Conservation (phyloP, 2,329 filamentous ascomycete species). For the Lachnellula willkommii region DNA sequence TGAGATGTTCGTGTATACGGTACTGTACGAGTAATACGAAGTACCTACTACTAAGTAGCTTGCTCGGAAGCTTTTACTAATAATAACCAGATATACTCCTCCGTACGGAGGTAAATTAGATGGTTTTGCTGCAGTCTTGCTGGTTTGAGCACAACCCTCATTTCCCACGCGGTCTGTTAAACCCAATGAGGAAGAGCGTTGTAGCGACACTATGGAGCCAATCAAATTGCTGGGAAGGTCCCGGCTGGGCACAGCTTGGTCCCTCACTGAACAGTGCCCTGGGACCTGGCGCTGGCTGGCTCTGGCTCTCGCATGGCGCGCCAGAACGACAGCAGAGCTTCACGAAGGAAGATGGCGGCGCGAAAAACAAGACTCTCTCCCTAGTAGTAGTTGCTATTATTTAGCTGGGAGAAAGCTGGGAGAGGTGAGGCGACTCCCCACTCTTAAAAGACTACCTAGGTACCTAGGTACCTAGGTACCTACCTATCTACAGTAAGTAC, state of each 20-base stretch:
- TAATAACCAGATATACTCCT: conserved; percentile 7
- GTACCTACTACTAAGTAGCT: neutral
- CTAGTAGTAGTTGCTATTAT: neutral
- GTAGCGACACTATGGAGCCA: conserved; percentile 1
- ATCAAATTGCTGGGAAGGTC: conserved; percentile 1
- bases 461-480: too few species aligned
- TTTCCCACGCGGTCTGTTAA: conserved; percentile 13
- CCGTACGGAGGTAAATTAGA: neutral
- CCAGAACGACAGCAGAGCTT: neutral
- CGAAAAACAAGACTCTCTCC: neutral
- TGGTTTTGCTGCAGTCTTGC: conserved; percentile 11
- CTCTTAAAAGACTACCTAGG: neutral
- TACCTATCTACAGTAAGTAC: too few species aligned
- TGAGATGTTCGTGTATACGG: neutral
- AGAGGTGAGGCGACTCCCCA: neutral
- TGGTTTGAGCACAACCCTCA: conserved; percentile 3
- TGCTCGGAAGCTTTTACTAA: neutral
- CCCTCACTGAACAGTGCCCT: neutral
- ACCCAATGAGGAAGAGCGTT: conserved; percentile 3
- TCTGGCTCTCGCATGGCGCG: neutral
- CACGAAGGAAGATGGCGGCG: neutral
- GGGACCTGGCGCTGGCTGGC: neutral
- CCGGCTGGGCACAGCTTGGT: neutral
- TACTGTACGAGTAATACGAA: neutral
- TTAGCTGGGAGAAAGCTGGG: neutral